phyloP scores from a whole-genome alignment of 2,329 filamentous ascomycete species.

The Arthrobotrys megalospora region DNA sequence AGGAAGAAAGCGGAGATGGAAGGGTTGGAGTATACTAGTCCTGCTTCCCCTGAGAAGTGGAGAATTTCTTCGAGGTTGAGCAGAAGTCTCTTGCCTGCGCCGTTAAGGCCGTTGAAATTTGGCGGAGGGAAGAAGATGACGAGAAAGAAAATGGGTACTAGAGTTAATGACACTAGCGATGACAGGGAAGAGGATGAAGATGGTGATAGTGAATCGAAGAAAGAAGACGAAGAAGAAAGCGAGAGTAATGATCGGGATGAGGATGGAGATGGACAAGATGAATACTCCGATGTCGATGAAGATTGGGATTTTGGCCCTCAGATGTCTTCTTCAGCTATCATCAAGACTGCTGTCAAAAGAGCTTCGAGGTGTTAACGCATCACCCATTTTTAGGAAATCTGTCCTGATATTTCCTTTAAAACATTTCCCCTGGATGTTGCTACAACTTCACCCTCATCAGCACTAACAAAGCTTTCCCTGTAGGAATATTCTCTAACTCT shows the following conservation, averaged over 20 bases:
- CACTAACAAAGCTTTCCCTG: no score
- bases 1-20: not conserved
- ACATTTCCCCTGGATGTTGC: not conserved
- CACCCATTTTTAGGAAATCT: not conserved
- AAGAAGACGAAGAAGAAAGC: not conserved
- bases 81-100: not conserved
- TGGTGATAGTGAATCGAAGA: not conserved
- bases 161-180: not conserved
- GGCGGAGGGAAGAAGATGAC: not conserved
- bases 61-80: not conserved
- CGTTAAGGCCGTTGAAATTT: not conserved
- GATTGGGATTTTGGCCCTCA: constrained; percentile 9
- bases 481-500: no score
- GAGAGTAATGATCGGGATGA: not conserved
- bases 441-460: no score
- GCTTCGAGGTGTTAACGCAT: not conserved
- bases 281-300: not conserved
- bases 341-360: not conserved
- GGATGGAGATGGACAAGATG: not conserved
- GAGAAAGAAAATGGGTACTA: not conserved
- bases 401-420: not conserved
- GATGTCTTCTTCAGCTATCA: constrained; percentile 17
- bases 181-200: not conserved
- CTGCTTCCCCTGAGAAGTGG: not conserved
- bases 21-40: constrained; percentile 6